Conservation (phyloP, 2,329 filamentous ascomycete species). For the Diaporthe aspalathi region DNA sequence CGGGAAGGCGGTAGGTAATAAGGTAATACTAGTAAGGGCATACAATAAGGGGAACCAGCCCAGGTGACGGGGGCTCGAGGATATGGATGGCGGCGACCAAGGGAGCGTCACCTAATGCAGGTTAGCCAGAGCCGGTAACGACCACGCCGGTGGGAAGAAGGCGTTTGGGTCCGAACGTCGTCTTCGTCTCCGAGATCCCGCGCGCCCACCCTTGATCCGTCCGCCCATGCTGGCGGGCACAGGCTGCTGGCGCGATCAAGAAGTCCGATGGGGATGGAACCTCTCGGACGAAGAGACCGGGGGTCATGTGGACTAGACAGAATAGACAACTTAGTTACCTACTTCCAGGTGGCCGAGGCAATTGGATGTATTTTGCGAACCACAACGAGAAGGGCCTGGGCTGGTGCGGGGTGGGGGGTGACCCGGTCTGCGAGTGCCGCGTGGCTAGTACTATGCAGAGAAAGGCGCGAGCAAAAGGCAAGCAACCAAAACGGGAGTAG, state of each 20-base stretch:
- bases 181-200: neutral
- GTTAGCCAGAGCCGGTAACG: conserved; percentile 20
- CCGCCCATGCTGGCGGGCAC: conserved; percentile 28
- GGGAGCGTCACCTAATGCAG: conserved; percentile 14
- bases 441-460: too few relatives aligned
- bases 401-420: neutral
- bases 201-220: neutral
- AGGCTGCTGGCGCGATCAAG: neutral
- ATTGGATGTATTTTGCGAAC: conserved; percentile 1
- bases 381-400: neutral
- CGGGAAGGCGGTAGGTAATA: neutral
- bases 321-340: neutral
- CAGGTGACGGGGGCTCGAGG: neutral
- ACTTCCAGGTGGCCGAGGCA: neutral
- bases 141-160: conserved; percentile 13
- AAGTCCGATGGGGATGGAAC: neutral
- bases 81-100: conserved; percentile 12
- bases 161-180: conserved; percentile 23
- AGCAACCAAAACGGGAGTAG: conserved; percentile 14
- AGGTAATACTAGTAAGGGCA: too few relatives aligned
- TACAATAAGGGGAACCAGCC: too few relatives aligned
- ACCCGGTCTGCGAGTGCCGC: conserved; percentile 17
- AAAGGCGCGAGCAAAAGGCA: conserved; percentile 7
- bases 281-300: conserved; percentile 5
- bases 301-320: neutral